Percentiles rank a stretch among this genome's conserved stretches.
These are phyloP conservation scores for Corynespora cassiicola DNA, from an alignment of 2,329 filamentous ascomycete species.

Conservation along the genomic window DNA sequence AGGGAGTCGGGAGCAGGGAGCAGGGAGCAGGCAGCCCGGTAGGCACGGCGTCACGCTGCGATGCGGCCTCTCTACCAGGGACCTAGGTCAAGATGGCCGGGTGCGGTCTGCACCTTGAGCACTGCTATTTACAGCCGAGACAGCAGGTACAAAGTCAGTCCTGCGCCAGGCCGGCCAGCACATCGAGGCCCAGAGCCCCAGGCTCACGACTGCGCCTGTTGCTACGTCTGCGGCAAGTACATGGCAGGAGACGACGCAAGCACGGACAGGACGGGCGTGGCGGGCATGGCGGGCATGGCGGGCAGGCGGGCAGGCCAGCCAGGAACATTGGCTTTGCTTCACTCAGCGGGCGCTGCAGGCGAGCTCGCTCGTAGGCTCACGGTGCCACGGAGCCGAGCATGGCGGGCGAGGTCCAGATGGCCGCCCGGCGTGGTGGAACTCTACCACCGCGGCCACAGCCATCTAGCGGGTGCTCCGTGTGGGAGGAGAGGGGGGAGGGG, in stretches of 20 bases:
- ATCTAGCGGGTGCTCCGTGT: neutral
- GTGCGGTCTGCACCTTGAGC: no score
- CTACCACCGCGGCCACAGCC: conserved; percentile 6
- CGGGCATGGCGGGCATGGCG: no score
- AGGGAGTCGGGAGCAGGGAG: no score
- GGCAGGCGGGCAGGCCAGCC: no score
- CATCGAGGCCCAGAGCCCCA: neutral
- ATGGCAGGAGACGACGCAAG: no score
- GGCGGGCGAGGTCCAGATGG: neutral
- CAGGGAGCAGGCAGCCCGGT: no score
- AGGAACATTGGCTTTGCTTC: no score
- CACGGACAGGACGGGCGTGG: no score
- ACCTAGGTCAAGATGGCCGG: no score
- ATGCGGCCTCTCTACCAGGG: no score
- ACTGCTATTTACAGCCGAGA: conserved; percentile 1
- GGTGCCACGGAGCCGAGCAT: no score
- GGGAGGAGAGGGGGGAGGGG: conserved; percentile 2
- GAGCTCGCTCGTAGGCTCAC: neutral
- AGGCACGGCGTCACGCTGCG: no score
- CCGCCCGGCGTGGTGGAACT: conserved; percentile 19
- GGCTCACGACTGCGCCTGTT: neutral
- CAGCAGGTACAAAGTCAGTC: neutral
- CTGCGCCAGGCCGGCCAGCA: neutral
- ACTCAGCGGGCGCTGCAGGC: neutral
- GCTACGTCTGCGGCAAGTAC: neutral